phyloP scores from a whole-genome alignment of 305 asterid species.

The Stenogyne calaminthoides region DNA sequence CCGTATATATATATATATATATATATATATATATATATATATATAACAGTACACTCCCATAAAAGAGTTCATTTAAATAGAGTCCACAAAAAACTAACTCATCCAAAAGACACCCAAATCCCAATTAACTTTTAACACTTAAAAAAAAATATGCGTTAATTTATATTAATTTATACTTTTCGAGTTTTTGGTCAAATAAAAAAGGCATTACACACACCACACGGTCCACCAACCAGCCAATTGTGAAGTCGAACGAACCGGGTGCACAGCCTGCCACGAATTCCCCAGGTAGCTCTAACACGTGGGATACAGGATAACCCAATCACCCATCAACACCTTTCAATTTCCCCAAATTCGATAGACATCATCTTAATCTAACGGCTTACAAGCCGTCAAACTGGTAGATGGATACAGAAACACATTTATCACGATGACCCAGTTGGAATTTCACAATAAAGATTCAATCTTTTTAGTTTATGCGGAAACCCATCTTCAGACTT shows the following conservation, averaged over 20 bases:
- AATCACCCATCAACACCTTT: constrained; percentile 26
- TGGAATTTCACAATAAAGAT: constrained; percentile 3
- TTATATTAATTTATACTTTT: too few species aligned
- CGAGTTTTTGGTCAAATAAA: too few species aligned
- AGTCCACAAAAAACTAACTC: too few species aligned
- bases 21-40: too few species aligned
- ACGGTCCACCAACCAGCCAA: neutral
- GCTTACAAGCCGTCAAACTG: constrained; percentile 21
- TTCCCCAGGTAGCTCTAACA: constrained; percentile 16
- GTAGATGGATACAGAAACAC: too few species aligned
- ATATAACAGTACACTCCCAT: too few species aligned
- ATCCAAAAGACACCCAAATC: too few species aligned
- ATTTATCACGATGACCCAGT: constrained; percentile 5
- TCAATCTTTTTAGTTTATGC: neutral
- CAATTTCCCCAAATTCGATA: neutral
- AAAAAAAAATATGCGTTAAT: too few species aligned
- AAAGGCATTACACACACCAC: too few species aligned
- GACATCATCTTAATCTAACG: constrained; percentile 35
- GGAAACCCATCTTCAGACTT: neutral
- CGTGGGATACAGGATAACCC: constrained; percentile 26
- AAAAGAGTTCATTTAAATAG: too few species aligned
- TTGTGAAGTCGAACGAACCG: neutral
- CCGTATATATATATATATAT: too few species aligned
- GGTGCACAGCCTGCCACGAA: constrained; percentile 24
- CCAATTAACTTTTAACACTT: too few species aligned